Base-by-base conservation (phyloP, 768 basidiomycete genomes). In the Cantharellus cinnabarinus region DNA sequence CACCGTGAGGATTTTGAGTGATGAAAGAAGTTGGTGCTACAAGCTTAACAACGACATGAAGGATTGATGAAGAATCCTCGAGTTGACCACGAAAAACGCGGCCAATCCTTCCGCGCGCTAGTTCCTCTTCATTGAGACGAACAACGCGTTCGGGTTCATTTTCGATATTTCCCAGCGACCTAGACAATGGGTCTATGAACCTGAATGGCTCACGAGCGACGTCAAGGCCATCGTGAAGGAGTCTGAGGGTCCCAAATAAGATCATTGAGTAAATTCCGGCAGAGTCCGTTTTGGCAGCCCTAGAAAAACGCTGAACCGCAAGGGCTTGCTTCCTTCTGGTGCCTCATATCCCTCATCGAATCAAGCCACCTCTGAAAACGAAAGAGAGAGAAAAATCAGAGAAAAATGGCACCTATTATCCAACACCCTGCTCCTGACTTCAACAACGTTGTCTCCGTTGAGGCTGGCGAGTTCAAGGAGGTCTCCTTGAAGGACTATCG, bases 381-480 rank as follows among this genome's bases (percentile, higher is more conserved):
- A 29, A 29, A 29, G 20, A 29, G 20, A 29, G 20, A 10, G 44
- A 48, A 10, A 29, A 29, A 48, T 29, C 44, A 29, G 10, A 10
- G 10, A 29, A 48, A 48, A 10, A 29, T 10, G 44, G 44, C 44
- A 10, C 44, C 44, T 48, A 14, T 10, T 37, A 37, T 10, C 38
- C 10, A 10, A 54, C 52, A 37, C 1, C 84, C 88, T 57, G 89
- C 90, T 54, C 90, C 90, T 57, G 67, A 72, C n/a, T 89, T 89
- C 74, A 79, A 73, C 60, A 29, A 29, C 20, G 80, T 81, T 56
- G 75, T 81, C 42, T 80, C 82, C 63, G 83, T 94, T 65, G 73
- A 80, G 62, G 81, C 85, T 52, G 83, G 87, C 58, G 68, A 76
- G 62, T 91, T 95, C 72, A 76, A 81, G 66, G 80, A 90, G 37